Conservation (phyloP, 176 grass and related monocot genomes). For the Triticum dicoccoides region DNA sequence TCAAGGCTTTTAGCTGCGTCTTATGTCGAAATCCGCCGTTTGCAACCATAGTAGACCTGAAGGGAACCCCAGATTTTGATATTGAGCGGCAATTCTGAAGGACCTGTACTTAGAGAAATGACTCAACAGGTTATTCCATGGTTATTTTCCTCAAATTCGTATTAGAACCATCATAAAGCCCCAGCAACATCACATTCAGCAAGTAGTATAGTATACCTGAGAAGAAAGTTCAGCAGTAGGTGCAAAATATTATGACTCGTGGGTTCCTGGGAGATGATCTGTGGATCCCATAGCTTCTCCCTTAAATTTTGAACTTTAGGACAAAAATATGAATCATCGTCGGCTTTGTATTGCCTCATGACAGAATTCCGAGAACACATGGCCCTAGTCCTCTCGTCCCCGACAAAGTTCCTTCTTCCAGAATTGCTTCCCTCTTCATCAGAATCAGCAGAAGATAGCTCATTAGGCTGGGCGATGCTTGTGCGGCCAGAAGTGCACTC, state of each 20-base stretch:
- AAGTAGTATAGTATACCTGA: slow-evolving; percentile 47
- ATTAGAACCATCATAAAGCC: not conserved
- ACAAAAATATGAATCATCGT: slow-evolving; percentile 48
- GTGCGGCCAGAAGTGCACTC: not conserved
- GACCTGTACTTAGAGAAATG: slow-evolving; percentile 38
- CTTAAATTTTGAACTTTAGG: slow-evolving; percentile 70
- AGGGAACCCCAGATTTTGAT: slow-evolving; percentile 76
- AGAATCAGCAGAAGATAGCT: slow-evolving; percentile 8
- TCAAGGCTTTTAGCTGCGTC: slow-evolving; percentile 79
- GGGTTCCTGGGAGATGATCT: slow-evolving; percentile 63
- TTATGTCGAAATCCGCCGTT: slow-evolving; percentile 78
- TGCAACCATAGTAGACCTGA: slow-evolving; percentile 88
- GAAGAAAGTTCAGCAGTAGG: slow-evolving; percentile 90
- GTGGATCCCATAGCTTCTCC: slow-evolving; percentile 50
- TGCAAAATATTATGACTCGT: slow-evolving; percentile 69
- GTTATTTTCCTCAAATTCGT: not conserved
- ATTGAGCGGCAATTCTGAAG: slow-evolving; percentile 74
- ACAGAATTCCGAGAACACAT: slow-evolving; percentile 28
- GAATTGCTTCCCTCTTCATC: slow-evolving; percentile 12
- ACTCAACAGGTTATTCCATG: not conserved
- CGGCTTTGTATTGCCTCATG: slow-evolving; percentile 13
- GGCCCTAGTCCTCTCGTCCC: not conserved
- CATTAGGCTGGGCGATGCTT: not conserved
- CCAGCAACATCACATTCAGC: not conserved
- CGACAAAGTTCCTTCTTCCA: no score